Conservation (phyloP, 176 grass and related monocot genomes). For the Puya raimondii region DNA sequence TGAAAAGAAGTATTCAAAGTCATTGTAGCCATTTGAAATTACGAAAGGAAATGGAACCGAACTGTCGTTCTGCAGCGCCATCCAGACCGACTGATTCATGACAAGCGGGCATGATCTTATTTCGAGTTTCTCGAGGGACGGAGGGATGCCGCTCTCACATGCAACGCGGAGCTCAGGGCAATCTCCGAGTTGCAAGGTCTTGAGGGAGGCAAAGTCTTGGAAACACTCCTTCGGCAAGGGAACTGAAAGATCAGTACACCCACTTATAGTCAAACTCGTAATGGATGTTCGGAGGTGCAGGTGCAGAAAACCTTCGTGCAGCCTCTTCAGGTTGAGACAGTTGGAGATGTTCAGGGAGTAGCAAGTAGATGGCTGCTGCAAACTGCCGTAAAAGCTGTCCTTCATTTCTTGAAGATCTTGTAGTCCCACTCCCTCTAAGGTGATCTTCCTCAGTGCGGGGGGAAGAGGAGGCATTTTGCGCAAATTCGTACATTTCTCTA, state of each 20-base stretch:
- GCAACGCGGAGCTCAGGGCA: neutral
- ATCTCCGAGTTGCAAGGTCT: neutral
- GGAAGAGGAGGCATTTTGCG: neutral
- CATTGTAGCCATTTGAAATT: neutral
- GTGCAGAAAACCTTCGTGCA: too few relatives aligned
- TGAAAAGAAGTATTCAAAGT: neutral
- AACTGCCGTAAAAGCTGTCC: neutral
- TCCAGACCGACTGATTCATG: neutral
- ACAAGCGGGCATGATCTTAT: neutral
- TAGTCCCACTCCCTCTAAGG: neutral
- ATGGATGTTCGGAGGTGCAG: too few relatives aligned
- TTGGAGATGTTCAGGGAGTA: too few relatives aligned
- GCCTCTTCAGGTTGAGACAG: too few relatives aligned
- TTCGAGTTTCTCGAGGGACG: neutral
- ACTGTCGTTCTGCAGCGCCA: neutral
- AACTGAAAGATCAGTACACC: neutral
- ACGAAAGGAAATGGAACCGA: neutral
- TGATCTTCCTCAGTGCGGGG: neutral
- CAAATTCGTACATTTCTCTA: neutral
- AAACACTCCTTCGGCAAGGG: neutral
- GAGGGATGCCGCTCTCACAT: neutral
- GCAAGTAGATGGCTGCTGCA: too few relatives aligned
- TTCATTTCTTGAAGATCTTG: too few relatives aligned
- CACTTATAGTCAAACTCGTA: too few relatives aligned
- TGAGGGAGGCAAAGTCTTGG: neutral